Evolutionary conservation across 768 basidiomycete genomes (phyloP), one percentile per base, ranked within the genome.

Genomic region (Tremella yokohamensis): DNA sequence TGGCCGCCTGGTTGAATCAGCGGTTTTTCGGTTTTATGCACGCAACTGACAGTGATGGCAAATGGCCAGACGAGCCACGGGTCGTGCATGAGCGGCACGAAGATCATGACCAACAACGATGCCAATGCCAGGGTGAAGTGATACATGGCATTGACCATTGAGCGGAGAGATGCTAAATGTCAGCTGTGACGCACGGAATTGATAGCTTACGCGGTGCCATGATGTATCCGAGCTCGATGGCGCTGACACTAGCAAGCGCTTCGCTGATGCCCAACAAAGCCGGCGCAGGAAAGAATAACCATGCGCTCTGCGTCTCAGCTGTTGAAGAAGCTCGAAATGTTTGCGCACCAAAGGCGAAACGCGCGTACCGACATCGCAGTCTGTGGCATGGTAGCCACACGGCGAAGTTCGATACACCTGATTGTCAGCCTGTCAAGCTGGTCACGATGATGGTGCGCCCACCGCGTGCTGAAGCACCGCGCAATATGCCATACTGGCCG

Each of bases 371-470:
- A 40, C 52, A 12, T 66, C 66, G 48, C 72, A 75, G 39, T 63
- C 65, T 0, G 74, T 69, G 2, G 76, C 77, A 38, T 64, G 58
- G 53, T 72, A 63, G 8, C 77, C 77, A 56, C 76, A 77, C 1
- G 72, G 69, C 16, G 69, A 71, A 1, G 64, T 65, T 54, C 64
- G 25, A 60, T 76, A 77, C 56, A 53, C 16, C 58, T 52, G 40
- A 51, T 57, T 11, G 29, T 34, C 29, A 34, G 8, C 53, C 38
- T 11, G 44, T 48, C 53, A 61, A 64, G 1, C 55, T 37, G 8
- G 56, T 68, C 56, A 39, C 15, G 65, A 34, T 3, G 63, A 63
- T 65, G 52, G 24, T 24, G 42, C 45, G 42, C 62, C 52, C 54
- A 63, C 62, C 12, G 29, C 39, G 47, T 57, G 37, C 34, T 64